Evolutionary conservation across 441 rosid species (phyloP), one percentile per base, ranked within the genome.

Genomic region (Mallotus repandus): DNA sequence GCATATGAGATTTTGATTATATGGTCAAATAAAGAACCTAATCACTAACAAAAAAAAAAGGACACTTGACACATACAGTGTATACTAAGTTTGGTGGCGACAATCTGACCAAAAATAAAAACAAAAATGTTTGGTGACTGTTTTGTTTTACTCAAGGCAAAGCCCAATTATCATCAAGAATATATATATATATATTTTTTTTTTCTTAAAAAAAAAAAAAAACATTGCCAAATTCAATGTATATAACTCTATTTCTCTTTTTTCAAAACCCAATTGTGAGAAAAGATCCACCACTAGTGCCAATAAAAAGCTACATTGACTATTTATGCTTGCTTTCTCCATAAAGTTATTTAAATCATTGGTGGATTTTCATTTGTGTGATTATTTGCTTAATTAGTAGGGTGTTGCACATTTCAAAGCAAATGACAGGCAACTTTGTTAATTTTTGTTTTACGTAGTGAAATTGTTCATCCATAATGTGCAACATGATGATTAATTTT

Each of bases 41-140:
- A 43, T 66, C 60, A 48, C 18, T 48, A 12, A 48, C 9, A 53
- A 55, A 38, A 16, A 48, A 12, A 53, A 55, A 38, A 16, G 7
- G 25, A 63, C 0, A 49, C 38, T 53, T 15, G 5, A 2, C 68
- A 59, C 65, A 60, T 53, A 22, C 76, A 76, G 4, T 75, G 77
- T 68, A 79, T 63, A 80, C 62, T 15, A 43, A 45, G 57, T 63
- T 43, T 4, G 64, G 64, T 69, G 52, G 55, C 13, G 19, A 68
- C 22, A 50, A 49, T 50, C 10, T 69, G 53, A 43, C 43, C 41
- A 19, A 41, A 41, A 43, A 22, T 41, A 5, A 41, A 21, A 41
- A 5, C 6, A 41, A 69, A 57, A 10, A 67, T 9, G 46, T 75
- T 68, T 53, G 76, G 80, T 71, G 46, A 13, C 43, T 22, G 35